Conservation (phyloP, 2,329 filamentous ascomycete genomes). For the Fusarium dlaminii region DNA sequence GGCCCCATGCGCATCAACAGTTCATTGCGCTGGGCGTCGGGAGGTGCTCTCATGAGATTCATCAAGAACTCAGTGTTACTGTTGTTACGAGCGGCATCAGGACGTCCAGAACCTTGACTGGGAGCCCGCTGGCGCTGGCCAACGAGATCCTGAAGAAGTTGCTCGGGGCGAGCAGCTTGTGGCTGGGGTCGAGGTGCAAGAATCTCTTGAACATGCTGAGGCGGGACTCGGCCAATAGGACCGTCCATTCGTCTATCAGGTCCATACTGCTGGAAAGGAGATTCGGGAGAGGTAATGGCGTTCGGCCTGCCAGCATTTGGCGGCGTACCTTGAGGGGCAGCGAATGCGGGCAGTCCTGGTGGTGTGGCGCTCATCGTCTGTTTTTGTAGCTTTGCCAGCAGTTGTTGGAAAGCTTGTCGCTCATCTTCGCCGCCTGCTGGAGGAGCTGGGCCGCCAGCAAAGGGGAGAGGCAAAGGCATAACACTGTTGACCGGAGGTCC, state of each 20-base stretch:
- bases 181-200: constrained; percentile 60
- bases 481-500: constrained; percentile 33
- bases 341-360: constrained; percentile 55
- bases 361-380: constrained; percentile 60
- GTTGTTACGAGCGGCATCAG: constrained; percentile 60
- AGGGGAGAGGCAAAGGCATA: constrained; percentile 29
- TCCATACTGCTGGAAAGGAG: constrained; percentile 57
- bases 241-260: constrained; percentile 55
- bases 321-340: constrained; percentile 50
- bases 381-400: constrained; percentile 82
- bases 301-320: constrained; percentile 48
- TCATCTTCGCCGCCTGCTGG: constrained; percentile 67
- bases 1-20: constrained; percentile 60
- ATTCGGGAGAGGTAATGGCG: constrained; percentile 57
- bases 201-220: constrained; percentile 61
- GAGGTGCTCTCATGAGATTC: constrained; percentile 74
- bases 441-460: constrained; percentile 42
- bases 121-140: constrained; percentile 66
- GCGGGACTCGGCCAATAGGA: constrained; percentile 52
- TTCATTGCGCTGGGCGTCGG: constrained; percentile 63
- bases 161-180: constrained; percentile 64
- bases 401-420: constrained; percentile 84
- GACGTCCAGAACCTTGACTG: constrained; percentile 59
- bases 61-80: constrained; percentile 86
- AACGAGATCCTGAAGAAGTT: constrained; percentile 69